These are phyloP conservation scores for Colletotrichum agaves DNA, from an alignment of 2,329 filamentous ascomycete genomes.

Conservation along the genomic window DNA sequence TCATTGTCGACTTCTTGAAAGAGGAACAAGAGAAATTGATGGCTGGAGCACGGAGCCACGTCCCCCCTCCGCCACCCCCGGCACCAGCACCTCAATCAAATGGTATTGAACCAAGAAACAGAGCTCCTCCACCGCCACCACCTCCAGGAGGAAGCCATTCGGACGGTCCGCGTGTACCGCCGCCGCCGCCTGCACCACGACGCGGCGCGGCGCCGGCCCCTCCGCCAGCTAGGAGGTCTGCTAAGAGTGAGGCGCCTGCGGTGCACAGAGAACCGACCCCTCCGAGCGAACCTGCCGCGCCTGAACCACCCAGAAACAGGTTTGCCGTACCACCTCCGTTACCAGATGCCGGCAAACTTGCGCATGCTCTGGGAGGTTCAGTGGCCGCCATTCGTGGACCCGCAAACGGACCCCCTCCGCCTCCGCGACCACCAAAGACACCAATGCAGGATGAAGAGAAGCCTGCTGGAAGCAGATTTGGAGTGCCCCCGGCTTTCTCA, in stretches of 20 bases:
- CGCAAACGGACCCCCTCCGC: conserved; percentile 68
- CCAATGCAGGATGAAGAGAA: conserved; percentile 74
- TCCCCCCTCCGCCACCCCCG: conserved; percentile 42
- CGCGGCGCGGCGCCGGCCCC: conserved; percentile 63
- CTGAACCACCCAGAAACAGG: conserved; percentile 63
- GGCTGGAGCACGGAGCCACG: conserved; percentile 39
- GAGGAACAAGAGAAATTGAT: conserved; percentile 61
- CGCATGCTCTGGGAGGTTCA: conserved; percentile 60
- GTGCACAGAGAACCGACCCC: conserved; percentile 60
- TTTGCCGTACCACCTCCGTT: conserved; percentile 76
- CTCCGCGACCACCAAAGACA: conserved; percentile 75
- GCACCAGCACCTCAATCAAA: conserved; percentile 45
- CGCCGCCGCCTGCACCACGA: conserved; percentile 45
- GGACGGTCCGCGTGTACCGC: conserved; percentile 54
- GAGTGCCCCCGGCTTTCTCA: conserved; percentile 82
- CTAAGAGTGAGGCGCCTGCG: conserved; percentile 57
- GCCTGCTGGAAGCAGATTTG: conserved; percentile 67
- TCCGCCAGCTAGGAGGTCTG: conserved; percentile 69
- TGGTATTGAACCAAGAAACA: conserved; percentile 45
- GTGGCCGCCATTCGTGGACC: conserved; percentile 45
- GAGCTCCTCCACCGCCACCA: conserved; percentile 51
- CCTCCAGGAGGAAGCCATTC: conserved; percentile 41
- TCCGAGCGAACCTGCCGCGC: conserved; percentile 77
- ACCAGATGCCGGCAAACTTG: conserved; percentile 89
- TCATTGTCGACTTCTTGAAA: conserved; percentile 72